These are phyloP conservation scores for Mycosarcoma maydis DNA, from an alignment of 1,284 basidiomycete species.

Conservation along the genomic window DNA sequence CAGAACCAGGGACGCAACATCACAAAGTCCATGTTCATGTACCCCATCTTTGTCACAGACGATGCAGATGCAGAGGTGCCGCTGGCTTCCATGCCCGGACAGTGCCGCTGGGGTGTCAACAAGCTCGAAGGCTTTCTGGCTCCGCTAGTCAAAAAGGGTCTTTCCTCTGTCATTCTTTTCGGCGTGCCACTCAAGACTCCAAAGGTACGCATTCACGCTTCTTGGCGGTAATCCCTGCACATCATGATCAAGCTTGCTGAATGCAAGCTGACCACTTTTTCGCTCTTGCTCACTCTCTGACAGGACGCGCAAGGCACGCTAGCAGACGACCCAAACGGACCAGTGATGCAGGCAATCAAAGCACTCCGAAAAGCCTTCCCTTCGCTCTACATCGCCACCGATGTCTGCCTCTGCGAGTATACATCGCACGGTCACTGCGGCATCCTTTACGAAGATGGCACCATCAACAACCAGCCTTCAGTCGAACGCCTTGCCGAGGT, in stretches of 20 bases:
- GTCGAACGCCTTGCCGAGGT: slow-evolving; percentile 89
- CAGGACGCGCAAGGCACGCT: slow-evolving; percentile 85
- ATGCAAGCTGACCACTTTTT: not conserved
- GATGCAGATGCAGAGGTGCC: slow-evolving; percentile 50
- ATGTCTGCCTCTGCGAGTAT: slow-evolving; percentile 99
- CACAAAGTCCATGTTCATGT: slow-evolving; percentile 65
- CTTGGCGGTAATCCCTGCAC: not conserved
- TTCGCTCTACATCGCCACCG: slow-evolving; percentile 76
- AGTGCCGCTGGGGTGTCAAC: slow-evolving; percentile 84
- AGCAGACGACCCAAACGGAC: slow-evolving; percentile 88
- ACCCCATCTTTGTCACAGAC: slow-evolving; percentile 66
- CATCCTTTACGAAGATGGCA: slow-evolving; percentile 77
- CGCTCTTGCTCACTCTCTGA: slow-evolving; percentile 65
- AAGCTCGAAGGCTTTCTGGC: slow-evolving; percentile 85
- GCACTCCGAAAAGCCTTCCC: slow-evolving; percentile 83
- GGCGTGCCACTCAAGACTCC: slow-evolving; percentile 86
- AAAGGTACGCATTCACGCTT: slow-evolving; percentile 74
- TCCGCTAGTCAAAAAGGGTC: slow-evolving; percentile 87
- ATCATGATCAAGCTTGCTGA: not conserved
- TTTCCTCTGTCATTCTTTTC: slow-evolving; percentile 92
- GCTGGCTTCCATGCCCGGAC: slow-evolving; percentile 61
- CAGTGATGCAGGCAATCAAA: slow-evolving; percentile 89
- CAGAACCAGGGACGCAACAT: slow-evolving; percentile 53
- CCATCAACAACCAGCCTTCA: slow-evolving; percentile 71
- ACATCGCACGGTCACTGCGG: slow-evolving; percentile 98